phyloP scores from a whole-genome alignment of 2,329 filamentous ascomycete species.

The Diplodia scrobiculata region DNA sequence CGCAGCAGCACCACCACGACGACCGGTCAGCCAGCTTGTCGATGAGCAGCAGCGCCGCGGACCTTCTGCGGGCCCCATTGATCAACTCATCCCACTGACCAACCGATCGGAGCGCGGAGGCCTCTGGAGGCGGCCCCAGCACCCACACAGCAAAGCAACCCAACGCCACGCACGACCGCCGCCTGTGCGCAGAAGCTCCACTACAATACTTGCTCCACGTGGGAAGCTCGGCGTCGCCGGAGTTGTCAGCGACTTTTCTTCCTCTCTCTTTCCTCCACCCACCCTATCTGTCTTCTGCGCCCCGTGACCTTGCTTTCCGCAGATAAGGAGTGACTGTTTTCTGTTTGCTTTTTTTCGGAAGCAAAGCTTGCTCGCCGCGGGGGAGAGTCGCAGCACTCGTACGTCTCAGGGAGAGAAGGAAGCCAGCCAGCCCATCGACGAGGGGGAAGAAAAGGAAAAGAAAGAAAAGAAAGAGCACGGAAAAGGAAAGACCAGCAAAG shows the following conservation, averaged over 20 bases:
- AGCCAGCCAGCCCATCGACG: too few relatives aligned
- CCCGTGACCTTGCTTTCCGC: too few relatives aligned
- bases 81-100: not conserved
- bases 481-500: not conserved
- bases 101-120: not conserved
- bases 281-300: too few relatives aligned
- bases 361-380: not conserved
- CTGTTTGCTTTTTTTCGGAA: not conserved
- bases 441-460: not conserved
- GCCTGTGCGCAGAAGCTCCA: constrained; percentile 11
- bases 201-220: constrained; percentile 9
- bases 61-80: not conserved
- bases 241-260: not conserved
- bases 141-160: not conserved
- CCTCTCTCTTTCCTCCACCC: not conserved
- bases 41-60: not conserved
- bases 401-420: too few relatives aligned
- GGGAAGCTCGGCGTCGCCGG: constrained; percentile 9
- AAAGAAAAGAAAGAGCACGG: not conserved
- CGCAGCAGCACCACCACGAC: not conserved
- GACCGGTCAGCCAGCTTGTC: not conserved
- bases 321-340: not conserved
- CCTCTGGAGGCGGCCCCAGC: not conserved
- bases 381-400: too few relatives aligned
- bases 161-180: not conserved